Conservation (phyloP, 768 basidiomycete species). For the Hygrocybe punicea region DNA sequence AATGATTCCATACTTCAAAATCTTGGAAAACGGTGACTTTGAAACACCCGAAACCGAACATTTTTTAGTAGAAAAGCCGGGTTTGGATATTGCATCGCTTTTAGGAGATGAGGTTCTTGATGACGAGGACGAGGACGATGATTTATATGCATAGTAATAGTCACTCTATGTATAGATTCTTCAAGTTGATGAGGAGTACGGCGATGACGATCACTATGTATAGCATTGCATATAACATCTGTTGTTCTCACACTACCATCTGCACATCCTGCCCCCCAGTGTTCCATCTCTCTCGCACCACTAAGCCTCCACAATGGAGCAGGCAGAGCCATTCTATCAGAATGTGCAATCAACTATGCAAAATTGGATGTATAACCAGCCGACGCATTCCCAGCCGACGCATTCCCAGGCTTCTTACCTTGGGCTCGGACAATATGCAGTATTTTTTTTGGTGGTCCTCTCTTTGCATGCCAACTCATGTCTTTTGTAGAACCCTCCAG, state of each 20-base stretch:
- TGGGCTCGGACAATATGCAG: background rate
- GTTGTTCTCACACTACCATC: background rate
- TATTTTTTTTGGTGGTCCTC: too few relatives aligned
- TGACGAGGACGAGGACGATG: background rate
- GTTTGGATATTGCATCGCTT: constrained; percentile 15
- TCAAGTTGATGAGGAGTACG: too few relatives aligned
- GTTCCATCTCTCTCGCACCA: too few relatives aligned
- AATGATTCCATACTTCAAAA: constrained; percentile 19
- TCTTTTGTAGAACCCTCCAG: background rate
- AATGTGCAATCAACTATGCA: background rate
- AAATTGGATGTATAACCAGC: background rate
- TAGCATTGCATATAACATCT: background rate
- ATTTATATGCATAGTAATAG: background rate
- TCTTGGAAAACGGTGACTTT: constrained; percentile 2
- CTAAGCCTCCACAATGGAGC: background rate
- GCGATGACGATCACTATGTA: background rate
- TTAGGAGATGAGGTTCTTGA: constrained; percentile 1
- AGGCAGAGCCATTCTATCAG: background rate
- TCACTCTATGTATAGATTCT: too few relatives aligned
- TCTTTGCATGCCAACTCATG: background rate
- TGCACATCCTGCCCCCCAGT: background rate
- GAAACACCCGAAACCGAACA: background rate
- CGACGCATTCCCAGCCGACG: too few relatives aligned
- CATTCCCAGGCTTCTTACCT: background rate
- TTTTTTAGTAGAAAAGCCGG: constrained; percentile 25